Conservation (phyloP, 2,329 filamentous ascomycete species). For the Phaeosphaeria sp. region DNA sequence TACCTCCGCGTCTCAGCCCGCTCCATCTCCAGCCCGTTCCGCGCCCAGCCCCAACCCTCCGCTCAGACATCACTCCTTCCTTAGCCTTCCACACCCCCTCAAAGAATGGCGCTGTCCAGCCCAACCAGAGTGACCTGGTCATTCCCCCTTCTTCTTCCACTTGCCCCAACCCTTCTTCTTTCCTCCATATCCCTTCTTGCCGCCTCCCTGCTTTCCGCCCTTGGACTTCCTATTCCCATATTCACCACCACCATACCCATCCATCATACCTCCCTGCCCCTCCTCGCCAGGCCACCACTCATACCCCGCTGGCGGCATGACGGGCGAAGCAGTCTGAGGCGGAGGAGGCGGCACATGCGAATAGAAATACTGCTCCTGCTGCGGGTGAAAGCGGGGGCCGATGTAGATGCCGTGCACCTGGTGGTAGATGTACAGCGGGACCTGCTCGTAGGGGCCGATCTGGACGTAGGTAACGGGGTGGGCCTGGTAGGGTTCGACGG, state of each 20-base stretch:
- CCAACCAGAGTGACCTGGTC: background rate
- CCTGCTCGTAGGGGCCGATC: background rate
- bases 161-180: background rate
- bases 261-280: background rate
- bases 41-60: too few species aligned
- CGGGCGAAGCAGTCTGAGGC: background rate
- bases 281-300: background rate
- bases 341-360: background rate
- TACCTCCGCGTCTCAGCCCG: too few species aligned
- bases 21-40: too few species aligned
- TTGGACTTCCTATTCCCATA: background rate
- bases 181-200: background rate
- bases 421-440: background rate
- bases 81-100: too few species aligned
- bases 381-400: background rate
- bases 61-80: background rate
- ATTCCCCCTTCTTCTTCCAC: background rate
- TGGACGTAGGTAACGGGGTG: background rate
- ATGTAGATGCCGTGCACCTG: background rate
- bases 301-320: background rate
- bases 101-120: background rate
- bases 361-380: background rate
- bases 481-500: background rate
- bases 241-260: background rate
- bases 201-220: background rate